Conservation (phyloP, 768 basidiomycete genomes). For the Suillus subluteus region DNA sequence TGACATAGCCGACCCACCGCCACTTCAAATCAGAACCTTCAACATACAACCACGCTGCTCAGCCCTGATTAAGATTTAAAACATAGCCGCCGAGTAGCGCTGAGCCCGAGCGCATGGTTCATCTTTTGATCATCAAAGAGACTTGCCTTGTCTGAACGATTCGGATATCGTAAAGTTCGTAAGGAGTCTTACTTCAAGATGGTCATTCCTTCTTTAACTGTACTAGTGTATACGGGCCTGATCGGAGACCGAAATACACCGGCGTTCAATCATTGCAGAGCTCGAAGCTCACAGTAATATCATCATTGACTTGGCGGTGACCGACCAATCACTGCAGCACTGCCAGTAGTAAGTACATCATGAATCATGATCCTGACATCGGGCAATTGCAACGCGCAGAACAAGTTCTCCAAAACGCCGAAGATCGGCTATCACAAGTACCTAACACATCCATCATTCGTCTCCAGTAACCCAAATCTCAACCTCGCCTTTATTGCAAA, state of each 20-base stretch:
- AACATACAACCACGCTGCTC: neutral
- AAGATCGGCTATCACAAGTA: constrained; percentile 93
- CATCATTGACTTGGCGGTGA: too few species aligned
- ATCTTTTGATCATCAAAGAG: neutral
- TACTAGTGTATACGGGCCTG: too few species aligned
- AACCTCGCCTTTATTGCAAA: constrained; percentile 90
- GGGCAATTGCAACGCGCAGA: constrained; percentile 68
- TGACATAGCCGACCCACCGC: too few species aligned
- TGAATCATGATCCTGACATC: too few species aligned
- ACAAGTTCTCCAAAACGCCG: constrained; percentile 92
- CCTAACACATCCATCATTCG: constrained; percentile 71
- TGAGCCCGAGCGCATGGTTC: neutral
- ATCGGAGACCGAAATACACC: too few species aligned
- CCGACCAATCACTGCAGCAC: too few species aligned
- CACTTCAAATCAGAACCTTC: too few species aligned
- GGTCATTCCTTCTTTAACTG: too few species aligned
- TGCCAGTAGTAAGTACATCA: too few species aligned
- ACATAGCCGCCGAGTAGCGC: neutral
- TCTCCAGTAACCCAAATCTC: constrained; percentile 89
- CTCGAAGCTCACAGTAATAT: constrained; percentile 65
- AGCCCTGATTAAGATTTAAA: neutral
- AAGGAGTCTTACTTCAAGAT: too few species aligned
- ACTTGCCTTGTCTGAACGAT: too few species aligned
- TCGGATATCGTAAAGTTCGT: too few species aligned
- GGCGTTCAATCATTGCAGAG: constrained; percentile 34